phyloP scores from a whole-genome alignment of 345 rosid genomes.

The Bruguiera sexangula region DNA sequence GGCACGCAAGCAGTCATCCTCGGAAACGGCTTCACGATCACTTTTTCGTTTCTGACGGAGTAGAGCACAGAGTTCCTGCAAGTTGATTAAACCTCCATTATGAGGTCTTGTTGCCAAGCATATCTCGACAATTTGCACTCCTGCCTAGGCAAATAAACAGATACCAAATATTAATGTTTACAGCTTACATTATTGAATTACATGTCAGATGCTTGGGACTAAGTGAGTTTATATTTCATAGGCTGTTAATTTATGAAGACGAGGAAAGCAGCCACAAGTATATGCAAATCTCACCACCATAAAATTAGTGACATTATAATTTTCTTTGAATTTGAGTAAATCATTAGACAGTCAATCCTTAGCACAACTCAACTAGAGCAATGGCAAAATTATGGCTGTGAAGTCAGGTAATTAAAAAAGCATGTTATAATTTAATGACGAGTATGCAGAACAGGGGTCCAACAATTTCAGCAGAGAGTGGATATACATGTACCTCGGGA shows the following conservation, averaged over 20 bases:
- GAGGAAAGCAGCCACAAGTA: not conserved
- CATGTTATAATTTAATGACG: too few relatives aligned
- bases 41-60: conserved; percentile 67
- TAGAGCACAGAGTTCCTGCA: conserved; percentile 72
- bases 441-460: too few relatives aligned
- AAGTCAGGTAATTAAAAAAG: too few relatives aligned
- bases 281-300: too few relatives aligned
- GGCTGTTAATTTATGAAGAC: conserved; percentile 1
- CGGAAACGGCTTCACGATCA: conserved; percentile 76
- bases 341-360: too few relatives aligned
- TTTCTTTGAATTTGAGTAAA: too few relatives aligned
- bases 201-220: not conserved
- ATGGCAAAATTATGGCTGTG: too few relatives aligned
- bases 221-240: not conserved
- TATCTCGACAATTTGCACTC: conserved; percentile 90
- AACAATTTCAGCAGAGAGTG: too few relatives aligned
- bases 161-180: conserved; percentile 9
- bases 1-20: conserved; percentile 95
- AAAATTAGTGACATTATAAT: not conserved
- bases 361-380: too few relatives aligned
- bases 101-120: conserved; percentile 86
- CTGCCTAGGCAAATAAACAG: conserved; percentile 47
- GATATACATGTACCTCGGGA: too few relatives aligned
- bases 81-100: conserved; percentile 86
- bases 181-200: not conserved